Percentiles rank a stretch among this genome's conserved stretches.
These are phyloP conservation scores for Colletotrichum musae DNA, from an alignment of 2,329 filamentous ascomycete species.

Conservation along the genomic window DNA sequence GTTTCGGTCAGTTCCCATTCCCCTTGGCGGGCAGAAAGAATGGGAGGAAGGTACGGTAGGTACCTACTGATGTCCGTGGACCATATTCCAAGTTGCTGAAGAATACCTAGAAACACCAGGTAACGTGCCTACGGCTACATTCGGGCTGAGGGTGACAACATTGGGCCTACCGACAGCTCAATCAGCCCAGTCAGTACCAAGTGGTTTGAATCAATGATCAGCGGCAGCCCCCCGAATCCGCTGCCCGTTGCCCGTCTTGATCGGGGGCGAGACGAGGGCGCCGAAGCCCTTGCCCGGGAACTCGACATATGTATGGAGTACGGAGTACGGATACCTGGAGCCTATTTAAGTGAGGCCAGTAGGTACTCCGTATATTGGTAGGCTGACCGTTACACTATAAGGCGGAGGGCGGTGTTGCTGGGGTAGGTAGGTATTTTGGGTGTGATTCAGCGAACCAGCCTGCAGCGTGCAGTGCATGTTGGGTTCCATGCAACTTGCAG, in stretches of 20 bases:
- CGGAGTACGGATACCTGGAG: not conserved
- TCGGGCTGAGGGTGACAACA: not conserved
- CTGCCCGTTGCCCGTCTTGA: not conserved
- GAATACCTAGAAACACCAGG: too few relatives aligned
- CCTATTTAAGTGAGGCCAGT: not conserved
- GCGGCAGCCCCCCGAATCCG: slow-evolving; percentile 19
- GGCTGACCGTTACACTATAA: not conserved
- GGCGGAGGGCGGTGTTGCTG: slow-evolving; percentile 10
- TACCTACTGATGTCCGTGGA: too few relatives aligned
- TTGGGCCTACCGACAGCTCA: not conserved
- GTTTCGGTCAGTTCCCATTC: too few relatives aligned
- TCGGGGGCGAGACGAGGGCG: not conserved
- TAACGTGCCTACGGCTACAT: too few relatives aligned
- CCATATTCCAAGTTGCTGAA: too few relatives aligned
- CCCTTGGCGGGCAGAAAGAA: too few relatives aligned
- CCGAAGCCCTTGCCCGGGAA: too few relatives aligned
- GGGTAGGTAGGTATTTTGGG: too few relatives aligned
- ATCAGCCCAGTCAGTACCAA: slow-evolving; percentile 21
- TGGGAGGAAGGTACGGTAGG: too few relatives aligned
- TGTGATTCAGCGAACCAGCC: slow-evolving; percentile 21
- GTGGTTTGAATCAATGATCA: slow-evolving; percentile 31
- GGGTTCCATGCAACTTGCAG: not conserved
- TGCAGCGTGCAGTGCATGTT: slow-evolving; percentile 16
- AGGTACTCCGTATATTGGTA: not conserved
- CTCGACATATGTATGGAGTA: not conserved